phyloP scores from a whole-genome alignment of 2,329 filamentous ascomycete species.

The Thyridium curvatum region DNA sequence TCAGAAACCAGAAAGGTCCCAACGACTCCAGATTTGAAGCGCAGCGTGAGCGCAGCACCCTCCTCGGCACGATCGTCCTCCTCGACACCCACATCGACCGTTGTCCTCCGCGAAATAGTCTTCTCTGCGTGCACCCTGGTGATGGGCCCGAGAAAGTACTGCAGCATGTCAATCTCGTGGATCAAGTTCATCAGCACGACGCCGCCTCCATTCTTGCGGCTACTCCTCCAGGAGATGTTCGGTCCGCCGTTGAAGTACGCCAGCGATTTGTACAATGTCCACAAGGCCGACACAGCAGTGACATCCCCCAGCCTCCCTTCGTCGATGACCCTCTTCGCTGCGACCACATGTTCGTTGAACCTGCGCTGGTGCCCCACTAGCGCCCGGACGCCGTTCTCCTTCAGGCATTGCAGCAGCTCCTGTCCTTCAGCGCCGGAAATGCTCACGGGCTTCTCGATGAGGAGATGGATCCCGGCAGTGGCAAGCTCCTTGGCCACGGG shows the following conservation, averaged over 20 bases:
- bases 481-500: conserved; percentile 41
- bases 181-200: conserved; percentile 49
- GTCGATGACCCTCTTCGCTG: conserved; percentile 37
- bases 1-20: conserved; percentile 52
- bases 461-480: conserved; percentile 39
- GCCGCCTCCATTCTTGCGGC: conserved; percentile 33
- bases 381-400: conserved; percentile 5
- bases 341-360: conserved; percentile 50
- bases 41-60: conserved; percentile 45
- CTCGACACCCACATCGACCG: conserved; percentile 5
- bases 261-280: conserved; percentile 43
- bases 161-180: conserved; percentile 54
- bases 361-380: conserved; percentile 53
- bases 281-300: conserved; percentile 48
- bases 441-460: conserved; percentile 53
- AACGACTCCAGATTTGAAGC: conserved; percentile 46
- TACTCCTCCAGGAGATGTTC: conserved; percentile 34
- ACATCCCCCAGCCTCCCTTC: conserved; percentile 34
- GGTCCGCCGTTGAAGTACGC: conserved; percentile 39
- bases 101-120: conserved; percentile 29
- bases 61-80: conserved; percentile 22
- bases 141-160: conserved; percentile 49
- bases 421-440: conserved; percentile 28
- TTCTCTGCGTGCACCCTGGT: conserved; percentile 42
- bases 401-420: conserved; percentile 18